A percentile compares a stretch with the other conserved stretches of the same genome.
These are phyloP conservation scores for Taphrina communis DNA, from an alignment of 1,139 yeast genomes.

Conservation along the genomic window DNA sequence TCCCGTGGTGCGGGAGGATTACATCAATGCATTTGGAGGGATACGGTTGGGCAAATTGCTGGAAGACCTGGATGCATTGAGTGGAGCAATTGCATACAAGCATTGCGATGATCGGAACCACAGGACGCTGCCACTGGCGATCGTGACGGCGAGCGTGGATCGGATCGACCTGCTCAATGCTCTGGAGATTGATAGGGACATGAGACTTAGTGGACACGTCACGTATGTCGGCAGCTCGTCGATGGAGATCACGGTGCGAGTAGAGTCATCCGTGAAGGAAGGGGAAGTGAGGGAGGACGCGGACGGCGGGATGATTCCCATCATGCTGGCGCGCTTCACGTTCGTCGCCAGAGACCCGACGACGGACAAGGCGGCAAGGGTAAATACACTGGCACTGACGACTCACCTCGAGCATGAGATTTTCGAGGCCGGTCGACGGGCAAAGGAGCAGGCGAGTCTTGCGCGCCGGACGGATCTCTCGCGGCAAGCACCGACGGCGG, in stretches of 20 bases:
- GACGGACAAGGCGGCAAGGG: constrained; percentile 62
- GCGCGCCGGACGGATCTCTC: constrained; percentile 29
- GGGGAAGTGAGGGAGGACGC: constrained; percentile 46
- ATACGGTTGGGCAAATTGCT: constrained; percentile 73
- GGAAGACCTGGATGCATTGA: constrained; percentile 87
- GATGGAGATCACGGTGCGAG: constrained; percentile 82
- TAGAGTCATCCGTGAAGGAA: constrained; percentile 51
- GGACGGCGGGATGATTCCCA: constrained; percentile 55
- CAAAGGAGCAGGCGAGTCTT: constrained; percentile 24
- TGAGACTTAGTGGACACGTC: constrained; percentile 82
- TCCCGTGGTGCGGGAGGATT: constrained; percentile 34
- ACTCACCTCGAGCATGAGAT: constrained; percentile 34
- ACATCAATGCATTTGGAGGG: constrained; percentile 38
- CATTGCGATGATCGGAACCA: constrained; percentile 92
- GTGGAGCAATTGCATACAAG: constrained; percentile 83
- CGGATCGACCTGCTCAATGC: constrained; percentile 85
- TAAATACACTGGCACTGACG: constrained; percentile 37
- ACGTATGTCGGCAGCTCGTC: constrained; percentile 95
- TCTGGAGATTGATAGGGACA: constrained; percentile 75
- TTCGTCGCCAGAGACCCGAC: constrained; percentile 93
- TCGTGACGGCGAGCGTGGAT: constrained; percentile 60
- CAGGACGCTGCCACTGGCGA: constrained; percentile 50
- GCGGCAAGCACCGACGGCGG: constrained; percentile 35
- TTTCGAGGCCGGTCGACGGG: constrained; percentile 29
- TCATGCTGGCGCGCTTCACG: constrained; percentile 87